Percentiles rank a stretch among this genome's conserved stretches.
phyloP scores from a whole-genome alignment of 306 rosid species.

The Dalbergia oliveri region DNA sequence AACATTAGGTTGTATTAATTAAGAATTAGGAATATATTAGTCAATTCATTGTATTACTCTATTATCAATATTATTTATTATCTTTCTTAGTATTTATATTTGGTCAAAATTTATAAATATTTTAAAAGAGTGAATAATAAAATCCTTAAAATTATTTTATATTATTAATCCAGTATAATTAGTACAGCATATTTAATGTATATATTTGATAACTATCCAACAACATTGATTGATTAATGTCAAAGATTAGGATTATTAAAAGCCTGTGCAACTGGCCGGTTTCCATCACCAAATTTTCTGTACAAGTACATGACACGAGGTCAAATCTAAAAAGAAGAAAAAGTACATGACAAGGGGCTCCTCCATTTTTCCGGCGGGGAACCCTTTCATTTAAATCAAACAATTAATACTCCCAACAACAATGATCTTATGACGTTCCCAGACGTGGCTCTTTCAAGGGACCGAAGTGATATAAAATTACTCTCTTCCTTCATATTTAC shows the following conservation, averaged over 20 bases:
- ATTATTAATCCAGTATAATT: neutral
- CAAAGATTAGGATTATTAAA: neutral
- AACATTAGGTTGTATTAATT: no score
- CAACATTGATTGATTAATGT: neutral
- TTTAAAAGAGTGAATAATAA: no score
- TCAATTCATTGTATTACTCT: no score
- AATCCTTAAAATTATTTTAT: no score
- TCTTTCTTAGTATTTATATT: no score
- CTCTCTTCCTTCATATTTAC: no score
- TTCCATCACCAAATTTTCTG: slow-evolving; percentile 9
- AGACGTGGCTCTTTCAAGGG: neutral
- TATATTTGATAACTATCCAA: neutral
- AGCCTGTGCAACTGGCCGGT: neutral
- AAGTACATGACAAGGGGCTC: slow-evolving; percentile 1
- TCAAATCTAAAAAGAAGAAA: no score
- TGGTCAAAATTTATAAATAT: no score
- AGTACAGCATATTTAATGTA: neutral
- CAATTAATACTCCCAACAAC: slow-evolving; percentile 23
- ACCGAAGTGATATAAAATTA: no score
- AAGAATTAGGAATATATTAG: no score
- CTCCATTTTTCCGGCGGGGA: slow-evolving; percentile 7
- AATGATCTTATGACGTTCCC: neutral
- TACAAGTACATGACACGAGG: no score
- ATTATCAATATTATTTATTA: no score
- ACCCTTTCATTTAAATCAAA: slow-evolving; percentile 22